phyloP scores from a whole-genome alignment of 2,329 filamentous ascomycete species.

The Diplodia scrobiculata region DNA sequence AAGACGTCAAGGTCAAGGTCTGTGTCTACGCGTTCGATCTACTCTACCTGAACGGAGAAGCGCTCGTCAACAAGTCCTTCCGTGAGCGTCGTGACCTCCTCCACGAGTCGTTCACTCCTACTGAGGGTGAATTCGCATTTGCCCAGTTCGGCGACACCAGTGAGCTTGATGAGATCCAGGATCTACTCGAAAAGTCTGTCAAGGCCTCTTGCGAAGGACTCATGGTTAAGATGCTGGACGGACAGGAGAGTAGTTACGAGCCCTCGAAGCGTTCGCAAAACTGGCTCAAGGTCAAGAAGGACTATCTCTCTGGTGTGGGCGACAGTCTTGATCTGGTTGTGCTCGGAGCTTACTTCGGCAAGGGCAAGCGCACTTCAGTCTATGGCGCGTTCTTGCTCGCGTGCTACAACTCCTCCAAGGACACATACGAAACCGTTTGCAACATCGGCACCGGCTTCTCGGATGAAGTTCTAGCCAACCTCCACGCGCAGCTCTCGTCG shows the following conservation, averaged over 20 bases:
- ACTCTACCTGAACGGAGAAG: constrained; percentile 86
- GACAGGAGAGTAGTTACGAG: constrained; percentile 88
- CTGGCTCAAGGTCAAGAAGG: constrained; percentile 99
- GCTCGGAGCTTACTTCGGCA: constrained; percentile 88
- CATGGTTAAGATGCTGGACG: constrained; percentile 99
- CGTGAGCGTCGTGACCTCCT: constrained; percentile 80
- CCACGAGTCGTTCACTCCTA: constrained; percentile 68
- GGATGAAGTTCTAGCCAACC: constrained; percentile 86
- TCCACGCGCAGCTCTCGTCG: constrained; percentile 73
- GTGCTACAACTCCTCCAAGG: constrained; percentile 79
- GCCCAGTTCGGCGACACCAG: constrained; percentile 84
- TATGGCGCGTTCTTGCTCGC: constrained; percentile 95
- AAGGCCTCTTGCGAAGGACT: constrained; percentile 95
- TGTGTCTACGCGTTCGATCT: constrained; percentile 97
- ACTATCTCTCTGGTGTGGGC: constrained; percentile 90
- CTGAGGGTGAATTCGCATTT: constrained; percentile 89
- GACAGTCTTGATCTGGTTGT: constrained; percentile 97
- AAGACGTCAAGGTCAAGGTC: constrained; percentile 94
- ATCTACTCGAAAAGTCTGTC: constrained; percentile 88
- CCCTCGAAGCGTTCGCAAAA: constrained; percentile 95
- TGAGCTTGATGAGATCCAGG: constrained; percentile 90
- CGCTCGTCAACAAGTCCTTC: constrained; percentile 83
- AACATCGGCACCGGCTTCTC: constrained; percentile 98
- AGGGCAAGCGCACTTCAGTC: constrained; percentile 91
- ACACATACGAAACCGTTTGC: constrained; percentile 92